Evolutionary conservation across 2,329 filamentous ascomycete genomes (phyloP).

Genomic region (Myriosclerotinia duriaeana): DNA sequence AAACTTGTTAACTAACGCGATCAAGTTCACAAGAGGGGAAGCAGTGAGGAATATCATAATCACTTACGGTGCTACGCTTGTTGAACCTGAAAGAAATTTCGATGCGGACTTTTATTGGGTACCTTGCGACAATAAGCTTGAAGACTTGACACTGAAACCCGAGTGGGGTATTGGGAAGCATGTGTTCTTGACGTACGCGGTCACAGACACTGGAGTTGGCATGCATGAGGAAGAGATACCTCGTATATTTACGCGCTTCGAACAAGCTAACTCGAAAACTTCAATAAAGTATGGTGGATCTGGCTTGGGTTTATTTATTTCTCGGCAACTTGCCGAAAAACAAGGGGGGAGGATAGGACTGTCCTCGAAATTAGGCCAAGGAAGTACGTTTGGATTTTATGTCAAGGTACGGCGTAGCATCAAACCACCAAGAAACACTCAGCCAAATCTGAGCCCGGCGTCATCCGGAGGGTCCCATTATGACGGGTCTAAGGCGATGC

Average conservation of each 20-base stretch:
- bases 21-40: constrained; percentile 75
- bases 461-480: not conserved
- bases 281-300: constrained; percentile 73
- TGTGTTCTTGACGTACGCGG: constrained; percentile 69
- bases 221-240: constrained; percentile 69
- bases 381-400: constrained; percentile 75
- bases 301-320: constrained; percentile 77
- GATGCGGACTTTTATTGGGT: constrained; percentile 30
- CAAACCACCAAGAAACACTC: not conserved
- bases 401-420: constrained; percentile 53
- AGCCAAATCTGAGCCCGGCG: not conserved
- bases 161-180: constrained; percentile 46
- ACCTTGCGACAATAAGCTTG: constrained; percentile 27
- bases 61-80: constrained; percentile 32
- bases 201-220: constrained; percentile 75
- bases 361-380: constrained; percentile 62
- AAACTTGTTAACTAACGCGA: constrained; percentile 77
- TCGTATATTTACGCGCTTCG: constrained; percentile 75
- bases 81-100: constrained; percentile 29
- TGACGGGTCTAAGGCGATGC: constrained; percentile 55
- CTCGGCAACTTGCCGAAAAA: constrained; percentile 71
- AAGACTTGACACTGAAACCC: constrained; percentile 28
- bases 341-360: constrained; percentile 75
- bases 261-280: constrained; percentile 74
- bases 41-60: constrained; percentile 56